phyloP scores from a whole-genome alignment of 352 stramenopile genomes.

The Phytophthora sp. region DNA sequence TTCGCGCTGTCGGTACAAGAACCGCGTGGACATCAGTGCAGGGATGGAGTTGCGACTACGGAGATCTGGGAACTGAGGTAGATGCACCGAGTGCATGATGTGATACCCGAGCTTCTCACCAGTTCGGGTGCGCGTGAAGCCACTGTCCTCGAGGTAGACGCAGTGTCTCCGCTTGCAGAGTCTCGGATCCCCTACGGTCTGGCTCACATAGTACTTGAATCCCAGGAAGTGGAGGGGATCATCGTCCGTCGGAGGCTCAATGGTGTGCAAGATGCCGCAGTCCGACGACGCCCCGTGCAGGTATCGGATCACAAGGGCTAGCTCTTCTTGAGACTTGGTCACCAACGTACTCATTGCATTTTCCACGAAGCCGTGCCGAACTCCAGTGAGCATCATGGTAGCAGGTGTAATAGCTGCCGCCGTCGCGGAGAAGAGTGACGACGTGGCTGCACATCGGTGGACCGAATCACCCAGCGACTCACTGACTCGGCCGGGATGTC shows the following conservation, averaged over 20 bases:
- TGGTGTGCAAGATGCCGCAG: slow-evolving; percentile 40
- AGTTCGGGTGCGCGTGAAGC: slow-evolving; percentile 40
- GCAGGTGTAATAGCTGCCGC: slow-evolving; percentile 29
- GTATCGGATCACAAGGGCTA: slow-evolving; percentile 54
- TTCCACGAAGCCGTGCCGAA: slow-evolving; percentile 41
- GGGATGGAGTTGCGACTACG: slow-evolving; percentile 30
- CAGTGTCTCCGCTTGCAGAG: slow-evolving; percentile 42
- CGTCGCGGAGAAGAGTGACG: slow-evolving; percentile 42
- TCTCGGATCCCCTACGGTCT: slow-evolving; percentile 26
- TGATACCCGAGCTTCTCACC: slow-evolving; percentile 52
- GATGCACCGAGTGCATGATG: slow-evolving; percentile 47
- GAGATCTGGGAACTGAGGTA: slow-evolving; percentile 47
- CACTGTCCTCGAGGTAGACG: slow-evolving; percentile 50
- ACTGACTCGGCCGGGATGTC: slow-evolving; percentile 21
- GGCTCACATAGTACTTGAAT: slow-evolving; percentile 57
- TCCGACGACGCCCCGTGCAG: slow-evolving; percentile 47
- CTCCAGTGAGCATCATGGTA: slow-evolving; percentile 45
- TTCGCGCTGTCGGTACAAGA: slow-evolving; percentile 51
- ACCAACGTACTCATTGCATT: slow-evolving; percentile 38
- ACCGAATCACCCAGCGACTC: slow-evolving; percentile 24
- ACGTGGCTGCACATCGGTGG: slow-evolving; percentile 28
- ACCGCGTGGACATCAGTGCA: slow-evolving; percentile 35
- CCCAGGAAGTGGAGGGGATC: slow-evolving; percentile 57
- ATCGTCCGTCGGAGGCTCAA: slow-evolving; percentile 35
- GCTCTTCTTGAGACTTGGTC: slow-evolving; percentile 50